Evolutionary conservation across 352 stramenopile genomes (phyloP), one percentile per base, ranked within the genome.

Genomic region (Phytophthora cactorum): DNA sequence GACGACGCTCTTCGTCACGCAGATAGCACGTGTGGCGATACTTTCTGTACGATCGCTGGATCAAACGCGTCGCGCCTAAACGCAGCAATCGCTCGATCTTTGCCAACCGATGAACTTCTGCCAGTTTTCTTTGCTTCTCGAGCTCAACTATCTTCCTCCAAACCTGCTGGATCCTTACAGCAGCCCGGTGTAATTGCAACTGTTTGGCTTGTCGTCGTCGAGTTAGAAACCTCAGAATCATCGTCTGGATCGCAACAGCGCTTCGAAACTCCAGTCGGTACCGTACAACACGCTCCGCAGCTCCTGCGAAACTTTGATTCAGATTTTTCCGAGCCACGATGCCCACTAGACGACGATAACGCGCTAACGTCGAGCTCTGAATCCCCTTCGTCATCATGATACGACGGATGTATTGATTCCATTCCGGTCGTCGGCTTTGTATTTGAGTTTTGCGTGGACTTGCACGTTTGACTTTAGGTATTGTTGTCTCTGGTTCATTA

Each of bases 261-360:
- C 55, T 68, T 11, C 41, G 36, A 55, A 67, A 57, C 29, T 77
- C 63, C 12, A 71, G 45, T 1, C 72, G 68, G 41, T 60, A 61
- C 27, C 14, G 59, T 2, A 71, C 64, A 38, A 79, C 68, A 22
- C 60, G 55, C 31, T 63, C 38, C 7, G 41, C 47, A 12, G 68
- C 72, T 4, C 51, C 68, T 25, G 47, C 45, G 9, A 59, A 50
- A 57, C 63, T 77, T 36, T 50, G 41, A 38, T 32, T 41, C 22
- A 82, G 52, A 11, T 63, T 72, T 10, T 62, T 70, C 11, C 72
- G 44, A 46, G 75, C 75, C 14, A 76, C 64, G 28, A 65, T 78
- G 1, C 75, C 75, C 8, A 82, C 75, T 29, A 82, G 58, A 56
- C 75, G 72, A 39, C 75, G 75, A 53, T 78, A 82, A 25, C 72